Evolutionary conservation across 805 yeast species (phyloP), one percentile per base, ranked within the genome.

Genomic region (Metahyphopichia silvanorum): DNA sequence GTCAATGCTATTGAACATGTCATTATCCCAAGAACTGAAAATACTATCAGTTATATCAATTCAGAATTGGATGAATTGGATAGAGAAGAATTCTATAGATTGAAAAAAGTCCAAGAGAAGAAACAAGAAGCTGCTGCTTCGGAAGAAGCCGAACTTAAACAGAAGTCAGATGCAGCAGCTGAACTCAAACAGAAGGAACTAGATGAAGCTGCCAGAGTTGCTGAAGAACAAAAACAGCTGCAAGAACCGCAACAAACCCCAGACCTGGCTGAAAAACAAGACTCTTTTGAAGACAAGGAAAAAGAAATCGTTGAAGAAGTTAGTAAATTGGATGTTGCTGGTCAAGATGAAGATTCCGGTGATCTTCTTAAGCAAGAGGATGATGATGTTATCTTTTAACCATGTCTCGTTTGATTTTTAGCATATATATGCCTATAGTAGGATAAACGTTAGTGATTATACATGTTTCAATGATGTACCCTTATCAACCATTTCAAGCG

Each of bases 1-100:
- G 98, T 91, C 53, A 91, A 91, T 59, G 98, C 98, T 42, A 91
- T 91, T 62, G 98, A 91, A 68, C 98, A 91, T 55, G 98, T 91
- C 28, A 89, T 91, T 51, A 91, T 91, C 40, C 98, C 98, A 47
- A 78, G 98, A 64, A 93, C 98, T 2, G 97, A 93, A 61, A 91
- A 91, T 64, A 91, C 98, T 18, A 91, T 91, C 52, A 60, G 73
- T 32, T 78, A 91, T 65, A 91, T 91, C 70, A 89, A 88, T 61
- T 85, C 96, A 21, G 98, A 91, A 63, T 76, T 91, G 55, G 98
- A 93, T 63, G 98, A 91, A 66, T 75, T 93, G 59, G 98, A 93
- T 59, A 84, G 98, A 75, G 98, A 91, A 66, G 98, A 91, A 65
- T 91, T 91, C 57, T 93, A 89, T 68, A 75, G 98, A 52, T 77